phyloP scores from a whole-genome alignment of 257 asterid genomes.

The Nicotiana tomentosiformis region DNA sequence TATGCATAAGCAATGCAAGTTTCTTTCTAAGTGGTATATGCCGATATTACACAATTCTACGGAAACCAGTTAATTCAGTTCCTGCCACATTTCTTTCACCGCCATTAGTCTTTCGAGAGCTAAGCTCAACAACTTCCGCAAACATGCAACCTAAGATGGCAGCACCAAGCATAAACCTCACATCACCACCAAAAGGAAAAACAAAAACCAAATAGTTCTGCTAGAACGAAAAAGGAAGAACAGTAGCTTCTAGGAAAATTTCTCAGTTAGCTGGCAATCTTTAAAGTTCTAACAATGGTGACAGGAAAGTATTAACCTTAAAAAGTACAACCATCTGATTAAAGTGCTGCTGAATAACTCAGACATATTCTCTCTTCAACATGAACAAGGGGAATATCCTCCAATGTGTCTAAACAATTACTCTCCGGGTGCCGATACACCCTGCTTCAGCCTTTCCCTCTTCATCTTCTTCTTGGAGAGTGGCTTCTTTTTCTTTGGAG shows the following conservation, averaged over 20 bases:
- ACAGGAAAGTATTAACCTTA: conserved; percentile 2
- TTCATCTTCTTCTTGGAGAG: conserved; percentile 89
- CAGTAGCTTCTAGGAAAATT: not conserved
- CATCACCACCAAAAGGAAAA: not conserved
- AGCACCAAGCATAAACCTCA: not conserved
- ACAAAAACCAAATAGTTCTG: not conserved
- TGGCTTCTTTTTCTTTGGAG: conserved; percentile 87
- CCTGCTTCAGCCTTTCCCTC: conserved; percentile 87
- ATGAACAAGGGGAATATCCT: not conserved
- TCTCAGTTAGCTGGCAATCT: not conserved
- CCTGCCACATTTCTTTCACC: not conserved
- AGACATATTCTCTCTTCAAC: conserved; percentile 2
- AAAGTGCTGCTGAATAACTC: not conserved
- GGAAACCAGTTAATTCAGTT: not conserved
- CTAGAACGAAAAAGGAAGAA: not conserved
- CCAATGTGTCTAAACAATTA: conserved; percentile 23
- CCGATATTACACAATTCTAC: not conserved
- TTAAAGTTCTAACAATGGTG: not conserved
- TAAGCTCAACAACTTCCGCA: not conserved
- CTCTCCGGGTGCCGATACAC: conserved; percentile 92
- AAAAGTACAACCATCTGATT: conserved; percentile 7
- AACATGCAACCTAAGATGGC: not conserved
- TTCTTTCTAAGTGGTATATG: not conserved
- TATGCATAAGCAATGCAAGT: not conserved
- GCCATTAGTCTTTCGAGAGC: not conserved